These are phyloP conservation scores for Debaryomyces hansenii DNA, from an alignment of 805 yeast genomes.

Conservation along the genomic window DNA sequence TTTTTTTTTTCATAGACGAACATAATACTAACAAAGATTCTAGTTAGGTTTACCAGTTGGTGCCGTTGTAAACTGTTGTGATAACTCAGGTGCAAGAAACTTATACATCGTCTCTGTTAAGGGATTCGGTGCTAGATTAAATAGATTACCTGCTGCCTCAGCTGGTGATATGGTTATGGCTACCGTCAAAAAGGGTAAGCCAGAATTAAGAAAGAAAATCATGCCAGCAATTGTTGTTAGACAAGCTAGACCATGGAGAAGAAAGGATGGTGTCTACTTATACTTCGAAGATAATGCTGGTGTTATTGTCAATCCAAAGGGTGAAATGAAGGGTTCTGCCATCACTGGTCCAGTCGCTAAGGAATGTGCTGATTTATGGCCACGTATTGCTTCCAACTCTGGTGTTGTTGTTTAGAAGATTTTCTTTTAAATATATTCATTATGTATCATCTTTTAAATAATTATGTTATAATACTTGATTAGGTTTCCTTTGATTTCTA, in stretches of 20 bases:
- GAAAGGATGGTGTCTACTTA: conserved; percentile 99
- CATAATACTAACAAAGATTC: conserved; percentile 26
- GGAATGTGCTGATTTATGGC: conserved; percentile 99
- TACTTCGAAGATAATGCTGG: conserved; percentile 99
- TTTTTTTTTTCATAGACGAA: neutral
- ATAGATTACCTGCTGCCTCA: conserved; percentile 99
- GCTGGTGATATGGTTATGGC: conserved; percentile 99
- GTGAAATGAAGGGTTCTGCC: conserved; percentile 99
- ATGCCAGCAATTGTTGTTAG: conserved; percentile 99
- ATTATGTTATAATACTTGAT: neutral
- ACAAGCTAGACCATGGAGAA: conserved; percentile 99
- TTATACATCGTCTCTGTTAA: conserved; percentile 97
- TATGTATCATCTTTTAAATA: conserved; percentile 2
- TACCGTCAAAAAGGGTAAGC: conserved; percentile 99
- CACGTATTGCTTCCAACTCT: conserved; percentile 99
- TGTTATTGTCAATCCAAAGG: conserved; percentile 99
- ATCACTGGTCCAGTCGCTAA: conserved; percentile 99
- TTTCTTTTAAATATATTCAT: conserved; percentile 1
- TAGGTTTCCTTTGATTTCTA: neutral
- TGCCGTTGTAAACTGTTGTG: conserved; percentile 99
- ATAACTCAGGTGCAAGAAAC: conserved; percentile 99
- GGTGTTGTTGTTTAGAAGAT: conserved; percentile 95
- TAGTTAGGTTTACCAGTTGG: conserved; percentile 99
- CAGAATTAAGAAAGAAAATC: conserved; percentile 99
- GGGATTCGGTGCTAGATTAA: conserved; percentile 99